Base-by-base conservation (phyloP, 805 yeast species). In the Ogataea methylovora region DNA sequence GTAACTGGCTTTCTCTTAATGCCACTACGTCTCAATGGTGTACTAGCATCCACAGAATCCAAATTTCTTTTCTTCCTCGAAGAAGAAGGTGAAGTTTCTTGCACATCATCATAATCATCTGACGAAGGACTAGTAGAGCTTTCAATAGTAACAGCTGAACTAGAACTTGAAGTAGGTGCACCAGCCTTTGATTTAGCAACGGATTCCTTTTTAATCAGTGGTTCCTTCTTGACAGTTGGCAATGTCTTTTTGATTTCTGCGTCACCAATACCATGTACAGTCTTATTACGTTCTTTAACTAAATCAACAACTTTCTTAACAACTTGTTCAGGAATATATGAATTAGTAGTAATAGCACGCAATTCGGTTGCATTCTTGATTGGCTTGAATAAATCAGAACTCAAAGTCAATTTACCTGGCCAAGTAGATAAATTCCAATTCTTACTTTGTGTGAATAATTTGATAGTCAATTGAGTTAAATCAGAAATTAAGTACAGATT, bases 391-490 rank as follows among this genome's bases (percentile, higher is more conserved):
- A 84, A 51, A 49, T 86, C 95, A n/a, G 67, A 57, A 0, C 90
- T 79, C 14, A 86, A 54, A 14, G 73, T 71, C 13, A 82, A 54
- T 46, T 79, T 82, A 2, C 90, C 94, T 0, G 95, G 94, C 76
- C 88, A 87, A 0, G 87, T 76, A 17, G 79, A 72, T 36, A 83
- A 63, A 16, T 71, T 70, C 94, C 95, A 85, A 29, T 65, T 67
- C 45, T 69, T 76, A 17, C 58, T 48, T 17, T 71, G 78, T 28
- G 79, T 72, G 17, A 75, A 58, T 36, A 71, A 75, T 35, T 77
- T 71, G 30, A 86, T 64, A 5, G 75, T 60, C 37, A 82, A 56
- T 52, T 84, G 94, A 1, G 86, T 65, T 27, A 87, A 54, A 45
- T 87, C 96, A 1, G 94, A 71, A 10, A 84, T 61, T 26, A 76